These are phyloP conservation scores for Diaporthe sp. DNA, from an alignment of 2,329 filamentous ascomycete species.

Conservation along the genomic window DNA sequence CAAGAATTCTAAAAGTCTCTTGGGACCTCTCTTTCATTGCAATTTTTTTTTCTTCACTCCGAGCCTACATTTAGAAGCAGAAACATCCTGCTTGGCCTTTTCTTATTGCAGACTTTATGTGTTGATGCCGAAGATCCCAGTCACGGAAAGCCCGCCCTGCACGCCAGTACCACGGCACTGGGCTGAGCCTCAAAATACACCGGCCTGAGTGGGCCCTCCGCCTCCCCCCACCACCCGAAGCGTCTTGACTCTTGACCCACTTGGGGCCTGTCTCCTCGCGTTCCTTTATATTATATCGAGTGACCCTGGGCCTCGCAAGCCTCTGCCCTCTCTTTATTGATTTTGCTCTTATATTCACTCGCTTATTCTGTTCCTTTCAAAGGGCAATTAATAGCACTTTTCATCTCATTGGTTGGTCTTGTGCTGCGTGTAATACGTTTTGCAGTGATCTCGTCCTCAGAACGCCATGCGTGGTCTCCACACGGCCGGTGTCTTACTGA, in stretches of 20 bases:
- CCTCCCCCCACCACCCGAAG: slow-evolving; percentile 32
- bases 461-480: slow-evolving; percentile 52
- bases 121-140: slow-evolving; percentile 20
- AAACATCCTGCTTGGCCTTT: background rate
- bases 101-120: slow-evolving; percentile 3
- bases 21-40: background rate
- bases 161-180: slow-evolving; percentile 10
- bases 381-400: background rate
- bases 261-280: slow-evolving; percentile 32
- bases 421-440: background rate
- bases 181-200: slow-evolving; percentile 32
- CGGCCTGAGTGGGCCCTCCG: slow-evolving; percentile 7
- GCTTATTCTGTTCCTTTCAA: background rate
- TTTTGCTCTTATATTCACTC: slow-evolving; percentile 32
- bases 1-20: background rate
- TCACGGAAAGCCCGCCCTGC: slow-evolving; percentile 1
- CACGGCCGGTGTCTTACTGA: slow-evolving; percentile 53
- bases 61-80: background rate
- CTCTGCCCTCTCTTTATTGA: slow-evolving; percentile 36
- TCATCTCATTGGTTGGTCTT: background rate
- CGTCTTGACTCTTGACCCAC: slow-evolving; percentile 19
- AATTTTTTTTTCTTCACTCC: background rate
- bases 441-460: slow-evolving; percentile 18
- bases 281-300: slow-evolving; percentile 44
- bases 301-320: slow-evolving; percentile 43